phyloP scores from a whole-genome alignment of 441 rosid genomes.

The Lepidium campestre region DNA sequence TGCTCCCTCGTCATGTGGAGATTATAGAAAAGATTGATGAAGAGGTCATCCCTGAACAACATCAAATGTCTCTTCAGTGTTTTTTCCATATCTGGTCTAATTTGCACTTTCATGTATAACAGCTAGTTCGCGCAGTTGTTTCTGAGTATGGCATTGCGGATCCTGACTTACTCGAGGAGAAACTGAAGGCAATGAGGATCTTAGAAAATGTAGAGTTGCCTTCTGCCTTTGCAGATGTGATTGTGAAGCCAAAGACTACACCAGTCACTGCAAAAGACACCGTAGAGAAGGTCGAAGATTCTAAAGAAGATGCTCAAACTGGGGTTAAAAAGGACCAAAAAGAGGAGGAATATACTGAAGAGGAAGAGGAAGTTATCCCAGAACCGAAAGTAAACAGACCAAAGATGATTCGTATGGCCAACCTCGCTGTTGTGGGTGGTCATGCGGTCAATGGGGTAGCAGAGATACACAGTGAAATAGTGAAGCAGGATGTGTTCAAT shows the following conservation, averaged over 20 bases:
- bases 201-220: slow-evolving; percentile 89
- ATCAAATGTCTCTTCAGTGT: slow-evolving; percentile 4
- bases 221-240: slow-evolving; percentile 53
- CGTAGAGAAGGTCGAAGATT: slow-evolving; percentile 28
- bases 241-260: slow-evolving; percentile 45
- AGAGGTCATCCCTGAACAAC: slow-evolving; percentile 53
- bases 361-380: slow-evolving; percentile 29
- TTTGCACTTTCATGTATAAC: slow-evolving; percentile 22
- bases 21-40: slow-evolving; percentile 90
- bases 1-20: slow-evolving; percentile 88
- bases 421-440: slow-evolving; percentile 85
- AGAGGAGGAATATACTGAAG: slow-evolving; percentile 29
- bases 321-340: slow-evolving; percentile 21
- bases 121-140: slow-evolving; percentile 69
- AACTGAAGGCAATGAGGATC: slow-evolving; percentile 82
- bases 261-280: slow-evolving; percentile 29
- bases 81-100: not conserved
- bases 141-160: slow-evolving; percentile 63
- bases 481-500: slow-evolving; percentile 81
- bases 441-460: slow-evolving; percentile 98
- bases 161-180: slow-evolving; percentile 50
- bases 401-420: slow-evolving; percentile 92
- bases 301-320: slow-evolving; percentile 26
- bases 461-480: slow-evolving; percentile 91
- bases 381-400: slow-evolving; percentile 47